Conservation (phyloP, 139 green algal species). For the Parachlorella kessleri region DNA sequence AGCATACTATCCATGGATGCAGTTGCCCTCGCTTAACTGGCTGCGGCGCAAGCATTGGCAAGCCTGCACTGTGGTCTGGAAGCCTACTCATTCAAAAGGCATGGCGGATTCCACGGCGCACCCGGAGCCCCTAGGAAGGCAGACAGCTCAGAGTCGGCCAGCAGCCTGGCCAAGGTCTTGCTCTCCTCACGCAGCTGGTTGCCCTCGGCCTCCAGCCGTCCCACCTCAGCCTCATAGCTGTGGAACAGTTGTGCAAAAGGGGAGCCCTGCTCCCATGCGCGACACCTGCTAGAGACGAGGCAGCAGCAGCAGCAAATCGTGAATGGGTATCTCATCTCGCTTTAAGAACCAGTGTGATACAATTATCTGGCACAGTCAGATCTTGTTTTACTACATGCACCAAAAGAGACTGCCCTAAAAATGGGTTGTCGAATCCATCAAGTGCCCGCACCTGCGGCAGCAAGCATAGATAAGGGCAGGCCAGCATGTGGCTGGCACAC, state of each 20-base stretch:
- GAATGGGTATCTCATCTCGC: too few species aligned
- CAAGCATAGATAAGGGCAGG: neutral
- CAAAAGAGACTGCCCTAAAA: neutral
- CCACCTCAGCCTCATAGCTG: constrained; percentile 15
- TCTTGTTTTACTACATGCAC: neutral
- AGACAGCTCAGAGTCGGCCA: constrained; percentile 25
- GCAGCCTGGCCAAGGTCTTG: constrained; percentile 7
- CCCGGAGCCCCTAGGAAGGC: neutral
- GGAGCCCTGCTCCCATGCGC: constrained; percentile 14
- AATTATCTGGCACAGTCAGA: neutral
- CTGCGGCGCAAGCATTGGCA: neutral
- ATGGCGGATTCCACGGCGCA: too few species aligned
- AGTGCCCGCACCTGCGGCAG: neutral
- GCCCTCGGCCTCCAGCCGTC: neutral
- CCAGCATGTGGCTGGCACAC: neutral
- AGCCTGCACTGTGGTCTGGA: neutral
- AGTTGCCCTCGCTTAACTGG: neutral
- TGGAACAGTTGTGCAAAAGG: constrained; percentile 19
- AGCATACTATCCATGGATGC: neutral
- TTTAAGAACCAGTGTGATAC: too few species aligned
- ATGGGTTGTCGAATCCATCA: neutral
- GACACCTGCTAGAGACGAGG: constrained; percentile 6
- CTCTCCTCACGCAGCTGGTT: constrained; percentile 17
- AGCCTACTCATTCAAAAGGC: neutral
- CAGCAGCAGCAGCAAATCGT: too few species aligned